Evolutionary conservation across 2,329 filamentous ascomycete species (phyloP).

Genomic region (Bipolaris bicolor): DNA sequence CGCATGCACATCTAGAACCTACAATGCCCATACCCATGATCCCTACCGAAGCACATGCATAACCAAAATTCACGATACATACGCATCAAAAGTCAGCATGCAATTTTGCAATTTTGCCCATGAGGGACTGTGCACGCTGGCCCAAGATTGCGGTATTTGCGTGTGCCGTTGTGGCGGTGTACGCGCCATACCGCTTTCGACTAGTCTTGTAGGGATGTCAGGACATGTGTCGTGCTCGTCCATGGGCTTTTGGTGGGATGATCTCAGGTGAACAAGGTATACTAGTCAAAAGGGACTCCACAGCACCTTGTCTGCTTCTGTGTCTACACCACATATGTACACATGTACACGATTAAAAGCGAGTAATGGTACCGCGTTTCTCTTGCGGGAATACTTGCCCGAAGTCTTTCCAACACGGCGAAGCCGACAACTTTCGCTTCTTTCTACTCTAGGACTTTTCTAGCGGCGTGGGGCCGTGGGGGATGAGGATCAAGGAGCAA

Average conservation of each 20-base stretch:
- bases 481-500: not conserved
- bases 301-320: not conserved
- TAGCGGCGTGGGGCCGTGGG: not conserved
- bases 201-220: not conserved
- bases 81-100: slow-evolving; percentile 14
- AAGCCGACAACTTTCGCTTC: not conserved
- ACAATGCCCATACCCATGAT: not conserved
- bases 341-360: not conserved
- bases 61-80: not conserved
- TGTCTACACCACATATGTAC: not conserved
- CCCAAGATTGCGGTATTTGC: not conserved
- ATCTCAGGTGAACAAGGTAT: not conserved
- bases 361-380: not conserved
- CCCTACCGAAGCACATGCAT: not conserved
- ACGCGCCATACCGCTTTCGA: not conserved
- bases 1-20: slow-evolving; percentile 6
- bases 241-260: not conserved
- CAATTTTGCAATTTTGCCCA: slow-evolving; percentile 20
- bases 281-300: not conserved
- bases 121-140: slow-evolving; percentile 22
- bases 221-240: not conserved
- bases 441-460: not conserved
- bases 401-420: not conserved
- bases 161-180: slow-evolving; percentile 6
- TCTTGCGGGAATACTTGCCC: not conserved